phyloP scores from a whole-genome alignment of 768 basidiomycete species.

The Cystofilobasidium capitatum region DNA sequence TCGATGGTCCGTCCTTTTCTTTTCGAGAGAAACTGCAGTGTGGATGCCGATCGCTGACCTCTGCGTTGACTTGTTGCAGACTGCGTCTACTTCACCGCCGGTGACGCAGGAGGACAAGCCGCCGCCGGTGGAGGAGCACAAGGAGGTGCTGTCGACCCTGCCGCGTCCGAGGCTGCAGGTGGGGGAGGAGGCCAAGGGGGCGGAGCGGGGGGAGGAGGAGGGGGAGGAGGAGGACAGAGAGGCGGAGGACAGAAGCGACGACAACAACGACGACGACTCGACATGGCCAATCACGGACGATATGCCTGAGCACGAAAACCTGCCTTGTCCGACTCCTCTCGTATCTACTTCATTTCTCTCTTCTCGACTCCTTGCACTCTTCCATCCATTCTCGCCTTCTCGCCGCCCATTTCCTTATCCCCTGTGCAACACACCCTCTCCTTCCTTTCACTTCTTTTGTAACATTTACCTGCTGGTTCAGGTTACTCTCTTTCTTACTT shows the following conservation, averaged over 20 bases:
- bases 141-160: neutral
- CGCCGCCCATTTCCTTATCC: no score
- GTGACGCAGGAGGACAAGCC: neutral
- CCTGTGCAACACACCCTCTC: no score
- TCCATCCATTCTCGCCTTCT: no score
- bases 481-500: no score
- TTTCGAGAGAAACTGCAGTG: no score
- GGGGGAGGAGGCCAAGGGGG: neutral
- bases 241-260: neutral
- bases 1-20: slow-evolving; percentile 12
- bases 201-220: neutral
- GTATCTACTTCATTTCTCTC: neutral
- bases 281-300: neutral
- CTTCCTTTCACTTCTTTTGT: no score
- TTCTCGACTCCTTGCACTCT: no score
- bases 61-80: no score
- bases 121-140: neutral
- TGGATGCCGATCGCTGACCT: no score
- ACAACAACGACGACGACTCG: neutral
- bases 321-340: neutral
- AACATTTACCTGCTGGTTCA: no score
- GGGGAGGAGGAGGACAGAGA: neutral
- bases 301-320: neutral
- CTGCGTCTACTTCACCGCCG: slow-evolving; percentile 18
- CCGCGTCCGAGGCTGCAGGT: neutral